A percentile compares a stretch with the other conserved stretches of the same genome.
Evolutionary conservation across 108 stramenopile species (phyloP).

Genomic region (Nitzschia sp.): DNA sequence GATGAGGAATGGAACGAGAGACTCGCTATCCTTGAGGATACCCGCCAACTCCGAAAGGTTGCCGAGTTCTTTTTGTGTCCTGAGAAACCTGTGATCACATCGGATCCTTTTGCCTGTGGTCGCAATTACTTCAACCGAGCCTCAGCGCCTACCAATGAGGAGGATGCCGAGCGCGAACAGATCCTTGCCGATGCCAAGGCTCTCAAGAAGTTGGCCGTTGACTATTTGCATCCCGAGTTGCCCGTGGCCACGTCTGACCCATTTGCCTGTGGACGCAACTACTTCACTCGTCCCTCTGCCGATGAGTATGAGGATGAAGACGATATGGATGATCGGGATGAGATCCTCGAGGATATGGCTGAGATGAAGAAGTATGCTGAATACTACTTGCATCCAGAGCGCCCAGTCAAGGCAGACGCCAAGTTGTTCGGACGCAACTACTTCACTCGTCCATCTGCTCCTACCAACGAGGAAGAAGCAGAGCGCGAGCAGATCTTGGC

Average conservation of each 20-base stretch:
- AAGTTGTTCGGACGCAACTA: slow-evolving; percentile 52
- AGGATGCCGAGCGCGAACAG: slow-evolving; percentile 18
- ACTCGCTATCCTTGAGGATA: slow-evolving; percentile 64
- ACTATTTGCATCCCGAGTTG: slow-evolving; percentile 40
- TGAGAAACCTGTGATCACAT: slow-evolving; percentile 45
- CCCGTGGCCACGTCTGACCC: slow-evolving; percentile 31
- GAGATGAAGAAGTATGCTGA: slow-evolving; percentile 40
- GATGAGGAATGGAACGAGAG: slow-evolving; percentile 70
- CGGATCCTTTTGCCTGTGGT: slow-evolving; percentile 36
- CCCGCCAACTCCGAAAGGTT: slow-evolving; percentile 51
- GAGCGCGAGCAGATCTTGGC: slow-evolving; percentile 56
- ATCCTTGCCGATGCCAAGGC: slow-evolving; percentile 42
- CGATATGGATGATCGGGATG: slow-evolving; percentile 49
- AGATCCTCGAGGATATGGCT: slow-evolving; percentile 32
- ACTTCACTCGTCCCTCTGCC: slow-evolving; percentile 56
- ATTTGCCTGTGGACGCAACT: slow-evolving; percentile 47
- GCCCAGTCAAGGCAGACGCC: slow-evolving; percentile 14
- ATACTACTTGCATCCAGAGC: slow-evolving; percentile 37
- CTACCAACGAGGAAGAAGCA: slow-evolving; percentile 40
- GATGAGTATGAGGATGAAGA: slow-evolving; percentile 40
- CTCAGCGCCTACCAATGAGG: slow-evolving; percentile 43
- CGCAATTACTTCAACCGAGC: slow-evolving; percentile 57
- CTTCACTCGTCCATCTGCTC: slow-evolving; percentile 57
- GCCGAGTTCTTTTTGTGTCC: slow-evolving; percentile 67
- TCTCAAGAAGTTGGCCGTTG: slow-evolving; percentile 38